These are phyloP conservation scores for Annulohypoxylon truncatum DNA, from an alignment of 2,329 filamentous ascomycete genomes.

Conservation along the genomic window DNA sequence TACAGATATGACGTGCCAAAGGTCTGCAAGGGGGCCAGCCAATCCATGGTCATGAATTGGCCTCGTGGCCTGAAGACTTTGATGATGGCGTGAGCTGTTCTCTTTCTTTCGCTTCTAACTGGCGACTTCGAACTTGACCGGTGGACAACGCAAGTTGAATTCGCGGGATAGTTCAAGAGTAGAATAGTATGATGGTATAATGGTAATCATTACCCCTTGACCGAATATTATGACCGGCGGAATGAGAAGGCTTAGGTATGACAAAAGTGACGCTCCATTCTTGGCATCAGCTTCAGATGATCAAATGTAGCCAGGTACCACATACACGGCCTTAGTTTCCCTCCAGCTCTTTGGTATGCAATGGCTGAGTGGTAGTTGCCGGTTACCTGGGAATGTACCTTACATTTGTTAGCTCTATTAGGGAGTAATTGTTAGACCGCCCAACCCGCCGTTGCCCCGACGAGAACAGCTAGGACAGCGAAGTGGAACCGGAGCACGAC, in stretches of 20 bases:
- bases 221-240: conserved; percentile 23
- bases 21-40: conserved; percentile 38
- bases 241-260: conserved; percentile 19
- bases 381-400: conserved; percentile 8
- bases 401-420: conserved; percentile 1
- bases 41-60: conserved; percentile 36
- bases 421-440: not conserved
- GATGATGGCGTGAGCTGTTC: conserved; percentile 8
- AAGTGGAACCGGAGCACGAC: not conserved
- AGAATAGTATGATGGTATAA: not conserved
- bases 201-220: conserved; percentile 7
- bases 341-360: not conserved
- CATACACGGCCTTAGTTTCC: not conserved
- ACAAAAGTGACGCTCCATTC: conserved; percentile 26
- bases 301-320: conserved; percentile 21
- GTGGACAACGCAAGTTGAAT: conserved; percentile 6
- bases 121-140: conserved; percentile 25
- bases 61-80: conserved; percentile 26
- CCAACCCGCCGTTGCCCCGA: conserved; percentile 1
- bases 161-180: conserved; percentile 1
- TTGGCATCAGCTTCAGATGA: conserved; percentile 38
- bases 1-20: conserved; percentile 39
- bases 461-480: not conserved
- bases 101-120: conserved; percentile 16
- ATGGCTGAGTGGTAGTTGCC: not conserved